phyloP scores from a whole-genome alignment of 2,329 filamentous ascomycete genomes.

The Sphaerulina populicola region DNA sequence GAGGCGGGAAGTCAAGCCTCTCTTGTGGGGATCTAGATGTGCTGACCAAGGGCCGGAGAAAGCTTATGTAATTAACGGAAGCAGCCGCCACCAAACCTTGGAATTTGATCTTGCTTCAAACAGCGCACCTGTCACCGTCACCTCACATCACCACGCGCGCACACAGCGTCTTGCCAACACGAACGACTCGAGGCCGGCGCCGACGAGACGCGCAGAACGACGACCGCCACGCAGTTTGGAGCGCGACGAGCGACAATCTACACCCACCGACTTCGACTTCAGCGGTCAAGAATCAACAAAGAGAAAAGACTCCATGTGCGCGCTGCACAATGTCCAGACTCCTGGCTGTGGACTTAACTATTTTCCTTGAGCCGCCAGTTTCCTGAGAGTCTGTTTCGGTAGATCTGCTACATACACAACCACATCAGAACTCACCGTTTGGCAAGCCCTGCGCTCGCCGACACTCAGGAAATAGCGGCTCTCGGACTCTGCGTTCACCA shows the following conservation, averaged over 20 bases:
- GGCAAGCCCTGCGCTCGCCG: constrained; percentile 27
- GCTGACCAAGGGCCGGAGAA: neutral
- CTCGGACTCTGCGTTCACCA: constrained; percentile 21
- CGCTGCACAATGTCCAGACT: constrained; percentile 44
- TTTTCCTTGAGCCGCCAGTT: constrained; percentile 46
- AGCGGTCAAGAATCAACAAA: constrained; percentile 8
- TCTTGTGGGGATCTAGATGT: no score
- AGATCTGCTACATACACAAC: constrained; percentile 20
- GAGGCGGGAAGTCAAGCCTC: no score
- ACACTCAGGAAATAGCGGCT: constrained; percentile 34
- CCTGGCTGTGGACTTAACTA: constrained; percentile 40
- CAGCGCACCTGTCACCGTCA: neutral
- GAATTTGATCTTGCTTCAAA: neutral
- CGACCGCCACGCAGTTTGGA: neutral
- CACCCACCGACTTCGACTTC: constrained; percentile 5
- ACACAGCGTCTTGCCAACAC: constrained; percentile 4
- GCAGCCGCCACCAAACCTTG: neutral
- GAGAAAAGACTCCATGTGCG: constrained; percentile 36
- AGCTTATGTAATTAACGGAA: neutral
- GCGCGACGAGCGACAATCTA: neutral
- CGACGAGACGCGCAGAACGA: neutral
- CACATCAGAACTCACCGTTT: constrained; percentile 24
- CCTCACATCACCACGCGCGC: constrained; percentile 3
- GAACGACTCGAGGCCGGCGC: neutral
- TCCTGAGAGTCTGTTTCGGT: constrained; percentile 30